Evolutionary conservation across 176 grass and related monocot genomes (phyloP), one percentile per base, ranked within the genome.

Genomic region (Musa acuminata): DNA sequence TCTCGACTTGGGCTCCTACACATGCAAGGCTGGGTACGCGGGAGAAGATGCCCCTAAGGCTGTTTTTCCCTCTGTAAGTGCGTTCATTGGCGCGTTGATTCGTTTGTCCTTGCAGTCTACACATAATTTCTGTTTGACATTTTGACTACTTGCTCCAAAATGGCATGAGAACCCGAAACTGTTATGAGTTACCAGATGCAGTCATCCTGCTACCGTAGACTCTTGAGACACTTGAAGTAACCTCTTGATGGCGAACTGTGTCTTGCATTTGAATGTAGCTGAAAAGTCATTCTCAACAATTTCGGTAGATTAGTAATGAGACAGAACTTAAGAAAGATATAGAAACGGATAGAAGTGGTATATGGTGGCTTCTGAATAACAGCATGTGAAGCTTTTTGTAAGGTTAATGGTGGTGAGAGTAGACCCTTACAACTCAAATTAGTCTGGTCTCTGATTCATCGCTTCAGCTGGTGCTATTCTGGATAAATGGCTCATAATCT

Each of bases 21-120:
- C 88, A 82, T 99, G 96, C 83, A 99, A 99, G 86, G 91, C 96
- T 19, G 96, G 96, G 0, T 99, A 99, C 72, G 96, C 96, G 0
- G 96, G 96, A 0, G 96, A 99, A 80, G 96, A 99, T 81, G 85
- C 96, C 49, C 95, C 96, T 51, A 99, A 99, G 74, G 91, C 96
- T 53, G 96, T 99, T 43, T 99, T 99, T 76, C 72, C 96, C 12
- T 99, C 96, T 71, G 96, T 99, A 86, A 87, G 84, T 55, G 8
- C 57, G 17, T 2, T 58, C 8, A 8, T 57, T 57, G 48, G 11
- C 35, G 8, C 21, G 21, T 26, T 51, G 13, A 62, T 21, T 19
- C 51, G 55, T 1, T 75, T 60, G 7, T 14, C 11, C 19, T 25
- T 52, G 16, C 3, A 8, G 11, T 20, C 3, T 23, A 25, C 63